Evolutionary conservation across 805 yeast genomes (phyloP).

Genomic region (Saturnispora kantuleensis): DNA sequence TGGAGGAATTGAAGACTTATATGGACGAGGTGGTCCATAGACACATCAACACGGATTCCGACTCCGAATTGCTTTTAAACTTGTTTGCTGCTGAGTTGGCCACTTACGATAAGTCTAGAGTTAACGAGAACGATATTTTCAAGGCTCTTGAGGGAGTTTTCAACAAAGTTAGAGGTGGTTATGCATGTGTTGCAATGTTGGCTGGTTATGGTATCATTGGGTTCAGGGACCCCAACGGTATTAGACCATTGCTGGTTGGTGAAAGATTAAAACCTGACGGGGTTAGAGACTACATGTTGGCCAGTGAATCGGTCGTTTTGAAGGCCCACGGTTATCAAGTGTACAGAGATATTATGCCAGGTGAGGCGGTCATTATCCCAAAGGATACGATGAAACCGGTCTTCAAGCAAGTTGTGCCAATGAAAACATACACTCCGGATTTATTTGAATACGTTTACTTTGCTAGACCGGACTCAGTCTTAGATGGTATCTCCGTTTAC

Average conservation of each 20-base stretch:
- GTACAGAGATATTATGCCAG: conserved; percentile 81
- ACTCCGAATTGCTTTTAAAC: conserved; percentile 83
- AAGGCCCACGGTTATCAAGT: conserved; percentile 81
- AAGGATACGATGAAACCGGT: conserved; percentile 65
- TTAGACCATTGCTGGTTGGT: conserved; percentile 84
- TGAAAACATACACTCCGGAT: conserved; percentile 80
- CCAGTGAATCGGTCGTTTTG: conserved; percentile 89
- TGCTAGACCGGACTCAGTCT: conserved; percentile 93
- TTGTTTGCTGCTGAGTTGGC: conserved; percentile 88
- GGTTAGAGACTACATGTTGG: conserved; percentile 78
- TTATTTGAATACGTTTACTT: conserved; percentile 95
- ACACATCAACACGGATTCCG: conserved; percentile 95
- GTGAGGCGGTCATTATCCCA: conserved; percentile 92
- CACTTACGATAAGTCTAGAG: conserved; percentile 85
- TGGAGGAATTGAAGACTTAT: conserved; percentile 61
- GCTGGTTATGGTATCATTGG: conserved; percentile 96
- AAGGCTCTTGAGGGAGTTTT: conserved; percentile 77
- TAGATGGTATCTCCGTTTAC: conserved; percentile 95
- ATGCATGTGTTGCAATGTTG: conserved; percentile 87
- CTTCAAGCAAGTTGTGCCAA: conserved; percentile 76
- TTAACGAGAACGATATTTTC: conserved; percentile 82
- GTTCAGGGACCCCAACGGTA: conserved; percentile 95
- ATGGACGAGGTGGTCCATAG: conserved; percentile 93
- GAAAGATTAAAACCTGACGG: conserved; percentile 68
- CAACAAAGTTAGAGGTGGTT: conserved; percentile 85